These are phyloP conservation scores for Glycine tomentella DNA, from an alignment of 306 rosid species.

Conservation along the genomic window DNA sequence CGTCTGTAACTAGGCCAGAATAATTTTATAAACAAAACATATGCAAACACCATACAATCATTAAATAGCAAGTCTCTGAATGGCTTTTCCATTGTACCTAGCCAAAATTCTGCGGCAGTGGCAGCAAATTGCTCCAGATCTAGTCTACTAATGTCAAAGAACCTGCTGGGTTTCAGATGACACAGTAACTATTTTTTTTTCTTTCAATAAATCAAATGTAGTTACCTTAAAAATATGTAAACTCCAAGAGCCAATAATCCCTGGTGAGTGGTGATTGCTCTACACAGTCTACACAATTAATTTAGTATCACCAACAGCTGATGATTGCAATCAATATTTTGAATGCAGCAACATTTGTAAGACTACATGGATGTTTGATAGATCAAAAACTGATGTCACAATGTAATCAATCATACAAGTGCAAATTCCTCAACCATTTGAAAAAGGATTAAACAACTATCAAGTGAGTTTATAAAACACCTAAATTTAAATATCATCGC, in stretches of 20 bases:
- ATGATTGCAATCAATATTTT: slow-evolving; percentile 13
- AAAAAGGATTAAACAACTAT: slow-evolving; percentile 2
- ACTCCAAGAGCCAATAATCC: neutral
- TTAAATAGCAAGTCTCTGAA: neutral
- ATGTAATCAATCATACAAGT: slow-evolving; percentile 17
- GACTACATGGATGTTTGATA: neutral
- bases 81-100: neutral
- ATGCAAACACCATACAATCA: neutral
- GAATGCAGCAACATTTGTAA: slow-evolving; percentile 13
- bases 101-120: neutral
- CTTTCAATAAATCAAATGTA: neutral
- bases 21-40: too few species aligned
- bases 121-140: slow-evolving; percentile 6
- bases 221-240: neutral
- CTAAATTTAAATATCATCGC: neutral
- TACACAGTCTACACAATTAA: neutral
- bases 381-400: slow-evolving; percentile 17
- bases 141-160: neutral
- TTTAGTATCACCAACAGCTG: slow-evolving; percentile 1
- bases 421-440: slow-evolving; percentile 29
- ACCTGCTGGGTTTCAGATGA: neutral
- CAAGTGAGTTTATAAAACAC: slow-evolving; percentile 17
- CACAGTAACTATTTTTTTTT: neutral
- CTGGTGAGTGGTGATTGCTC: neutral
- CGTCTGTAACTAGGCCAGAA: neutral